These are phyloP conservation scores for Hygrophoropsis aurantiaca DNA, from an alignment of 768 basidiomycete genomes.

Conservation along the genomic window DNA sequence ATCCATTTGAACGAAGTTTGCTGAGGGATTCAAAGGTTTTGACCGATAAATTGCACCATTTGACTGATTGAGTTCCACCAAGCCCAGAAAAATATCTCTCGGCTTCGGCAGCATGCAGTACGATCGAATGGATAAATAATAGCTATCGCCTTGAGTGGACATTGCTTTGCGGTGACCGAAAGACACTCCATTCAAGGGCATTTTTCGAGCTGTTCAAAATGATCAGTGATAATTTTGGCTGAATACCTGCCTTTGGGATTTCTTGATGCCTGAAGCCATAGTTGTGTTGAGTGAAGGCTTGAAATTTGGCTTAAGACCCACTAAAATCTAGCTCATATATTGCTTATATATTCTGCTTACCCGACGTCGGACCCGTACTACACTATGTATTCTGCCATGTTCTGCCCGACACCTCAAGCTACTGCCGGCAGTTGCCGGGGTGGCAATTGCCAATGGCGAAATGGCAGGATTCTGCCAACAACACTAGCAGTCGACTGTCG, in stretches of 20 bases:
- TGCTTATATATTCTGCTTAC: no score
- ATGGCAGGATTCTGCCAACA: neutral
- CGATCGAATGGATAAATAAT: conserved; percentile 22
- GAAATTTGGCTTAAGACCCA: no score
- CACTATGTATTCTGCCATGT: conserved; percentile 12
- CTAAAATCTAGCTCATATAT: no score
- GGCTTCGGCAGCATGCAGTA: conserved; percentile 28
- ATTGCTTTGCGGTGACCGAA: conserved; percentile 6
- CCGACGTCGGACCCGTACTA: no score
- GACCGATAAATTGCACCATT: conserved; percentile 13
- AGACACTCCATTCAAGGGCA: conserved; percentile 19
- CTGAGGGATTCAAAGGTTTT: conserved; percentile 4
- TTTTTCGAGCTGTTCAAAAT: conserved; percentile 4
- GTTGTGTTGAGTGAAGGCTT: neutral
- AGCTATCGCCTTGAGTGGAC: conserved; percentile 16
- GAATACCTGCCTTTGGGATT: no score
- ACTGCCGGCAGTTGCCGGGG: conserved; percentile 1
- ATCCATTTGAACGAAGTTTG: neutral
- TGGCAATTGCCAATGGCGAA: conserved; percentile 6
- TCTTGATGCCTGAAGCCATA: no score
- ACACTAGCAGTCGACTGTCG: no score
- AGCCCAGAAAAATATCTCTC: conserved; percentile 24
- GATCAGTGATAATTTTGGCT: no score
- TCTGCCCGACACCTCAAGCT: conserved; percentile 7
- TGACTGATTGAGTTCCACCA: conserved; percentile 15